Percentiles rank a stretch among this genome's conserved stretches.
Evolutionary conservation across 192 early-diverging fungal genomes (phyloP).

Genomic region (Linnemannia exigua): DNA sequence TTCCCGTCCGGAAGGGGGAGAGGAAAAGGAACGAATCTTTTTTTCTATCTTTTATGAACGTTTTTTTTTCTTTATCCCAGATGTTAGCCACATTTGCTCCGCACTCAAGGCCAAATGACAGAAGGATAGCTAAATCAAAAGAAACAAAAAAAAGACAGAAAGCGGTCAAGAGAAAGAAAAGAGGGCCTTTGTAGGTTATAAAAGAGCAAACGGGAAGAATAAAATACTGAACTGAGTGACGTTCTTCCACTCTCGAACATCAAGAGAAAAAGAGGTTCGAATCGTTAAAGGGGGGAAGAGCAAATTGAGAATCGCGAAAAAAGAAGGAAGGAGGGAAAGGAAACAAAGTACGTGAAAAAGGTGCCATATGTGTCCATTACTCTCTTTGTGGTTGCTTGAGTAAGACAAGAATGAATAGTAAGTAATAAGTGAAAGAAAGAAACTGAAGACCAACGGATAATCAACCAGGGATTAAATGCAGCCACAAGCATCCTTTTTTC

Average conservation of each 20-base stretch:
- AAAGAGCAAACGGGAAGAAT: background rate
- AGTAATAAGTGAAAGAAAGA: too few relatives aligned
- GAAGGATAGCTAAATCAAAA: background rate
- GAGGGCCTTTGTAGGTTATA: background rate
- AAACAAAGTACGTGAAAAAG: too few relatives aligned
- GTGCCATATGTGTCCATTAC: too few relatives aligned
- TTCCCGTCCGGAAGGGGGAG: background rate
- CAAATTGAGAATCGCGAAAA: too few relatives aligned
- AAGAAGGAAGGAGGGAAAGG: too few relatives aligned
- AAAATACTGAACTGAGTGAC: too few relatives aligned
- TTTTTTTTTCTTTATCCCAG: background rate
- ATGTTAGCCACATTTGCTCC: conserved; percentile 2
- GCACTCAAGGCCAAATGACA: background rate
- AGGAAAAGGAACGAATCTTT: conserved; percentile 3
- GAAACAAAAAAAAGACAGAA: background rate
- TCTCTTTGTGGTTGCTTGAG: background rate
- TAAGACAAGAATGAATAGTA: background rate
- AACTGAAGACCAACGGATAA: background rate
- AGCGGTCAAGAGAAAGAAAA: background rate
- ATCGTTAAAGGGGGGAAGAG: too few relatives aligned
- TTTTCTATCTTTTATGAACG: background rate
- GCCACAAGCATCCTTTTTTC: background rate
- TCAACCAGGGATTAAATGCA: background rate
- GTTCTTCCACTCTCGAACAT: too few relatives aligned
- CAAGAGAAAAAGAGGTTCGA: too few relatives aligned